A percentile compares a stretch with the other conserved stretches of the same genome.
Evolutionary conservation across 495 filamentous ascomycete genomes (phyloP).

Genomic region (Penicillium antarcticum): DNA sequence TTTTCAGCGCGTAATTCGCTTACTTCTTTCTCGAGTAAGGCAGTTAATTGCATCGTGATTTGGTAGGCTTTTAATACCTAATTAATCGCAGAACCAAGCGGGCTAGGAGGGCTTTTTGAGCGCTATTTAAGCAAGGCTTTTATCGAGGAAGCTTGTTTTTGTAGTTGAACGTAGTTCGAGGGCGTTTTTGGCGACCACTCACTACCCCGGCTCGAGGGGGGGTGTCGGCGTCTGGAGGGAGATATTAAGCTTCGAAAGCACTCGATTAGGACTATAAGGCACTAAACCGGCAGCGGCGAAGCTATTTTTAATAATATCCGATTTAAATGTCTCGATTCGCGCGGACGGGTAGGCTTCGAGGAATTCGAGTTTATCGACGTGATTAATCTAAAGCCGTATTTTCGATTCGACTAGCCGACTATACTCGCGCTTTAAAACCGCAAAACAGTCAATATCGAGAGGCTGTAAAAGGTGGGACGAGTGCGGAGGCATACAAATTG

Average conservation of each 20-base stretch:
- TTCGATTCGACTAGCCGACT: too few relatives aligned
- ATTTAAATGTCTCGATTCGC: neutral
- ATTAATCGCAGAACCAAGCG: neutral
- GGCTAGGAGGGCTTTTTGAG: neutral
- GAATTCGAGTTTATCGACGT: too few relatives aligned
- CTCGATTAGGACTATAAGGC: neutral
- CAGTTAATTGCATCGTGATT: neutral
- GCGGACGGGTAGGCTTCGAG: neutral
- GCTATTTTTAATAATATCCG: neutral
- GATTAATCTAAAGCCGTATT: too few relatives aligned
- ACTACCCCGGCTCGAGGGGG: neutral
- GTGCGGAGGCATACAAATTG: too few relatives aligned
- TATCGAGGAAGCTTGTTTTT: slow-evolving; percentile 1
- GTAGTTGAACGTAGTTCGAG: neutral
- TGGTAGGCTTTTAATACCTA: slow-evolving; percentile 3
- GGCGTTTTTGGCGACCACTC: neutral
- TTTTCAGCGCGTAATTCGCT: neutral
- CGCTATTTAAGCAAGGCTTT: neutral
- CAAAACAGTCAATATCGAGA: too few relatives aligned
- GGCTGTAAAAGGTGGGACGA: too few relatives aligned
- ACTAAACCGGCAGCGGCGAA: slow-evolving; percentile 4
- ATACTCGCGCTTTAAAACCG: too few relatives aligned
- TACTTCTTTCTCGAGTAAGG: neutral
- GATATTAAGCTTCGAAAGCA: slow-evolving; percentile 6
- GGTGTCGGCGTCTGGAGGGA: neutral